These are phyloP conservation scores for Tritrichomonas foetus DNA, from an alignment of 208 protist genomes.

Conservation along the genomic window DNA sequence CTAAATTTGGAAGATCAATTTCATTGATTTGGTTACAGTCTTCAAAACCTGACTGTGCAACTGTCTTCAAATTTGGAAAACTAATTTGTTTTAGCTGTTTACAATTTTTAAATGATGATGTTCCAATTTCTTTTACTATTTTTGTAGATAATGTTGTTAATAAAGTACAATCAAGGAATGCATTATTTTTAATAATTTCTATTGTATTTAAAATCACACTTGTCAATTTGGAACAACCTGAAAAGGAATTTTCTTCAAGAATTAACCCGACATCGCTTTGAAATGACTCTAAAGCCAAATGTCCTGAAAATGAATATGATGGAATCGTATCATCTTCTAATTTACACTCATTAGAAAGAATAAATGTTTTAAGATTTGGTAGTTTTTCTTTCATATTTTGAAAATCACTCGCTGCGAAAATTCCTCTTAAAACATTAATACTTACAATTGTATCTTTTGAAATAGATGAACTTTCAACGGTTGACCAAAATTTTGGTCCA, in stretches of 20 bases:
- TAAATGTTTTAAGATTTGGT: background rate
- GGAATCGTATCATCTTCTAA: background rate
- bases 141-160: too few relatives aligned
- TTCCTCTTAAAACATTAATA: background rate
- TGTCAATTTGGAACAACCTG: too few relatives aligned
- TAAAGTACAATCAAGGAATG: too few relatives aligned
- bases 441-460: background rate
- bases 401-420: background rate
- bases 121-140: too few relatives aligned
- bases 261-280: too few relatives aligned
- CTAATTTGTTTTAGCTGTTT: background rate
- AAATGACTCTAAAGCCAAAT: background rate
- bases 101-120: background rate
- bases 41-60: background rate
- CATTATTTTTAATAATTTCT: too few relatives aligned
- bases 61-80: background rate
- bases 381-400: background rate
- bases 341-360: background rate
- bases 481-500: background rate
- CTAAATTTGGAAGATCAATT: background rate
- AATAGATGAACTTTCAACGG: background rate
- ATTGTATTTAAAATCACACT: too few relatives aligned
- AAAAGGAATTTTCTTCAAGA: too few relatives aligned
- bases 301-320: background rate
- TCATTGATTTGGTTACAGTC: background rate